phyloP scores from a whole-genome alignment of 352 stramenopile genomes.

The Pythium folliculosum region DNA sequence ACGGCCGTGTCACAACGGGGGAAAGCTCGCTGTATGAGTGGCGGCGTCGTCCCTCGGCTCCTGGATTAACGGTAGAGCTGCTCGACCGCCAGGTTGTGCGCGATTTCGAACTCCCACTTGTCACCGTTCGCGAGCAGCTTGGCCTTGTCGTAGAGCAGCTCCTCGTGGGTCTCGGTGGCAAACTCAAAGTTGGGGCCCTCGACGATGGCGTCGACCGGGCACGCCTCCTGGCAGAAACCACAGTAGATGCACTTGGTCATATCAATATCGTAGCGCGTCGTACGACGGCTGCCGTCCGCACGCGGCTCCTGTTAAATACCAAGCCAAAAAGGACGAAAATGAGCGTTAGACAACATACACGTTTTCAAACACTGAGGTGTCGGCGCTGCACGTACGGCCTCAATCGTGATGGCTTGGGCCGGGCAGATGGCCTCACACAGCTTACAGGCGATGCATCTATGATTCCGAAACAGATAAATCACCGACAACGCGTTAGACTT shows the following conservation, averaged over 20 bases:
- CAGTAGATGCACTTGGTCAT: constrained; percentile 99
- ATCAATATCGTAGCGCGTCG: constrained; percentile 99
- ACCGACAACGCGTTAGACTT: neutral
- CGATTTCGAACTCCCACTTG: constrained; percentile 99
- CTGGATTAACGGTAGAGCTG: constrained; percentile 97
- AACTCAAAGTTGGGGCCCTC: constrained; percentile 99
- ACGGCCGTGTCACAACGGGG: too few species aligned
- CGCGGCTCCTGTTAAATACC: constrained; percentile 83
- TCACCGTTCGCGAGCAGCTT: constrained; percentile 99
- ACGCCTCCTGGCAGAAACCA: constrained; percentile 95
- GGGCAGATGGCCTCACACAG: constrained; percentile 99
- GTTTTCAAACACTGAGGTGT: too few species aligned
- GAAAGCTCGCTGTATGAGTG: too few species aligned
- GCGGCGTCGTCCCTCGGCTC: too few species aligned
- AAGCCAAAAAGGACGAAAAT: neutral
- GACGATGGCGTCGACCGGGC: constrained; percentile 99
- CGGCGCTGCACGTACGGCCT: constrained; percentile 64
- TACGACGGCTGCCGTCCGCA: constrained; percentile 97
- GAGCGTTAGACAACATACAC: neutral
- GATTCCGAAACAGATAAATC: neutral
- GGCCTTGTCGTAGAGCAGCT: constrained; percentile 99
- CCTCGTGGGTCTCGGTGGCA: constrained; percentile 98
- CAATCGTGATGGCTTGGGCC: constrained; percentile 99
- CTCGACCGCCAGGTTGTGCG: constrained; percentile 98
- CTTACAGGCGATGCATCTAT: constrained; percentile 99